Evolutionary conservation across 2,329 filamentous ascomycete species (phyloP).

Genomic region (Aspergillus fischeri): DNA sequence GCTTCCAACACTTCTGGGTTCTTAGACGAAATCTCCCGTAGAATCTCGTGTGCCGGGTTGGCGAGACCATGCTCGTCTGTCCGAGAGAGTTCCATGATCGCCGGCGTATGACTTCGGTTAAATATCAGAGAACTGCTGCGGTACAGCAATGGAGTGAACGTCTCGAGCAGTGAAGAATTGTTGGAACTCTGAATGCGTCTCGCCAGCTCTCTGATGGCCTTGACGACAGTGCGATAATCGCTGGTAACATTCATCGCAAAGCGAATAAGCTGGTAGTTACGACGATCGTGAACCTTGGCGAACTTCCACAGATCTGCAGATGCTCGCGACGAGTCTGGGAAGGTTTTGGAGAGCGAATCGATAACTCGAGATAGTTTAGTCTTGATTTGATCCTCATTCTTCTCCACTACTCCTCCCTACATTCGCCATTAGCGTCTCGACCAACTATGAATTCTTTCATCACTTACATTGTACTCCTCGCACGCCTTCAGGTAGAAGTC

Average conservation of each 20-base stretch:
- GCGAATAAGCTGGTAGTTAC: constrained; percentile 82
- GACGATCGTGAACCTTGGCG: constrained; percentile 83
- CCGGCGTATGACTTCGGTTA: constrained; percentile 88
- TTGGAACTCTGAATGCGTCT: constrained; percentile 69
- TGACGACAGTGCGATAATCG: constrained; percentile 86
- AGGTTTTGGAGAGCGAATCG: constrained; percentile 66
- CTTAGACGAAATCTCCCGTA: constrained; percentile 85
- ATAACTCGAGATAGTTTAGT: constrained; percentile 68
- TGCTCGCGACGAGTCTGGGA: constrained; percentile 71
- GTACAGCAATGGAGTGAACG: constrained; percentile 76
- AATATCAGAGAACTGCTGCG: constrained; percentile 80
- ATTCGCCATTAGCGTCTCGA: neutral
- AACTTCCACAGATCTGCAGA: constrained; percentile 81
- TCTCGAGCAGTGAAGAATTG: constrained; percentile 66
- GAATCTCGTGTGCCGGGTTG: constrained; percentile 75
- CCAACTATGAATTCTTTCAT: neutral
- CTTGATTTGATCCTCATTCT: constrained; percentile 63
- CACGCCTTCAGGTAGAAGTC: constrained; percentile 76
- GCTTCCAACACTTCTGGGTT: constrained; percentile 90
- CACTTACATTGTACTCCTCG: constrained; percentile 69
- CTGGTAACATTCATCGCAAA: constrained; percentile 80
- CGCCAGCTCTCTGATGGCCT: constrained; percentile 83
- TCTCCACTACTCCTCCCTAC: constrained; percentile 68
- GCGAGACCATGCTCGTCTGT: constrained; percentile 77
- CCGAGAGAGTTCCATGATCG: constrained; percentile 82